Percentiles rank a stretch among this genome's conserved stretches.
Evolutionary conservation across 2,329 filamentous ascomycete species (phyloP).

Genomic region (Cladosporium colombiae): DNA sequence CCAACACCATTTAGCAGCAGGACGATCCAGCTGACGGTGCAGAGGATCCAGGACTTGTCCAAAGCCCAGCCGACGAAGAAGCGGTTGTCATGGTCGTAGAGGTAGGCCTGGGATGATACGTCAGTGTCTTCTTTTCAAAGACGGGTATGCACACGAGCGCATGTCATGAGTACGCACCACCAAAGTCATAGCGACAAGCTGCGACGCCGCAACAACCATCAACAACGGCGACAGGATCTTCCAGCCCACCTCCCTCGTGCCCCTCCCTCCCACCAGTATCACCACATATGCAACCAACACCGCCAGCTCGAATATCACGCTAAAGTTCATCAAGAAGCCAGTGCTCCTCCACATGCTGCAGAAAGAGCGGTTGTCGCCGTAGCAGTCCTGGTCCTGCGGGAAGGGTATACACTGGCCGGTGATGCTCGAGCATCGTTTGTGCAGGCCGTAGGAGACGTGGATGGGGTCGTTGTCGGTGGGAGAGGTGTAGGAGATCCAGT

Average conservation of each 20-base stretch:
- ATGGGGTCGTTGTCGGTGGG: slow-evolving; percentile 49
- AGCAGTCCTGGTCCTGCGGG: slow-evolving; percentile 68
- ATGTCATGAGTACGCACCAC: slow-evolving; percentile 61
- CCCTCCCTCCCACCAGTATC: slow-evolving; percentile 75
- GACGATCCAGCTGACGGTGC: slow-evolving; percentile 60
- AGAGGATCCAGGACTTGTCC: slow-evolving; percentile 75
- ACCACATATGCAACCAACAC: slow-evolving; percentile 77
- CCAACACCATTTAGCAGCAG: slow-evolving; percentile 56
- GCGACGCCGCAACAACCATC: slow-evolving; percentile 63
- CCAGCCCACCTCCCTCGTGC: slow-evolving; percentile 81
- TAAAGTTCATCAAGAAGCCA: slow-evolving; percentile 84
- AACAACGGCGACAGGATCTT: slow-evolving; percentile 70
- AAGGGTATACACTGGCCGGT: slow-evolving; percentile 65
- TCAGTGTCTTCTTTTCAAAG: background rate
- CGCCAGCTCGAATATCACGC: slow-evolving; percentile 78
- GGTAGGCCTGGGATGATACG: slow-evolving; percentile 64
- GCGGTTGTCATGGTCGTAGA: slow-evolving; percentile 79
- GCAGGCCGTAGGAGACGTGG: slow-evolving; percentile 72
- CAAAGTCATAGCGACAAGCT: slow-evolving; percentile 76
- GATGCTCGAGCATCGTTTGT: slow-evolving; percentile 74
- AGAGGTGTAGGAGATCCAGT: slow-evolving; percentile 64
- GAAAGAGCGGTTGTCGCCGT: slow-evolving; percentile 69
- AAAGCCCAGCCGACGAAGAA: slow-evolving; percentile 83
- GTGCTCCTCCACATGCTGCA: slow-evolving; percentile 90
- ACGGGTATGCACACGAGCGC: background rate